A percentile compares a stretch with the other conserved stretches of the same genome.
phyloP scores from a whole-genome alignment of 768 basidiomycete species.

The Leccinellum albellum region DNA sequence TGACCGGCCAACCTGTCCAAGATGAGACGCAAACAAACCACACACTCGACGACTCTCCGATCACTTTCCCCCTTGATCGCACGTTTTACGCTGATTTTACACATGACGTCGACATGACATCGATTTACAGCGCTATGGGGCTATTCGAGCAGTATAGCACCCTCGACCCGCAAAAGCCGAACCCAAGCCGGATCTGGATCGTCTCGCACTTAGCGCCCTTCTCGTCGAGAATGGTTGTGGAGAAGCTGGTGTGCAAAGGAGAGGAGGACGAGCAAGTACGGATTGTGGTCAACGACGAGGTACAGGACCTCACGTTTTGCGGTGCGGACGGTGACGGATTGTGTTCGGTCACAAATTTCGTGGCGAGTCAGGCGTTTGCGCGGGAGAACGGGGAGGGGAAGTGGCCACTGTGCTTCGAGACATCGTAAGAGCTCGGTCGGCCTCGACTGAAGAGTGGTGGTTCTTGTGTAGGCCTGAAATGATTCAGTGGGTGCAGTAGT shows the following conservation, averaged over 20 bases:
- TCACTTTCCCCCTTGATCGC: conserved; percentile 69
- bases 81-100: conserved; percentile 76
- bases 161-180: conserved; percentile 8
- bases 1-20: conserved; percentile 56
- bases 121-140: conserved; percentile 62
- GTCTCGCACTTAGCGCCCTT: conserved; percentile 65
- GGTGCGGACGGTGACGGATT: background rate
- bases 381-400: background rate
- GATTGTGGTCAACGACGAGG: background rate
- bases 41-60: conserved; percentile 60
- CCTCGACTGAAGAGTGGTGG: background rate
- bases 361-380: background rate
- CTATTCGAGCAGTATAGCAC: conserved; percentile 38
- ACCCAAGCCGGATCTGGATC: conserved; percentile 45
- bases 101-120: conserved; percentile 80
- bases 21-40: conserved; percentile 75
- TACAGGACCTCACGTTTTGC: background rate
- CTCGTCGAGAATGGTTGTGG: conserved; percentile 64
- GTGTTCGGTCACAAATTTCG: background rate
- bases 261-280: conserved; percentile 42
- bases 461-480: background rate
- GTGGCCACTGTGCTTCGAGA: background rate
- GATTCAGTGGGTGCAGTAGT: background rate
- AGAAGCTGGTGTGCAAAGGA: conserved; percentile 51
- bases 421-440: background rate